Evolutionary conservation across 768 basidiomycete genomes (phyloP), one percentile per base, ranked within the genome.

Genomic region (Tylopilus vinaceipallidus): DNA sequence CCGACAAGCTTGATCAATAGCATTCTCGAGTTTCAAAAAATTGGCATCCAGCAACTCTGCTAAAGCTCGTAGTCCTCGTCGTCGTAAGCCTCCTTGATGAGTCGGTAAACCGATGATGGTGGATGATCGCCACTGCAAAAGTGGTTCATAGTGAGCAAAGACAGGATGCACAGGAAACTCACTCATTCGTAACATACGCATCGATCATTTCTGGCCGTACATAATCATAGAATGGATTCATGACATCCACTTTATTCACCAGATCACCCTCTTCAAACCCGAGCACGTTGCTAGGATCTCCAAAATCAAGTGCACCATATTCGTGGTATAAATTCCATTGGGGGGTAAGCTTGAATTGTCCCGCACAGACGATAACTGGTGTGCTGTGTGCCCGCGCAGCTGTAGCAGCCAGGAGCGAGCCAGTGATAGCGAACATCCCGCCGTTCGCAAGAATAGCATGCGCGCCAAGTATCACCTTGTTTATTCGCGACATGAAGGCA

Each of bases 371-470:
- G 32, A 95, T 89, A 37, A 98, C 88, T 0, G 93, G 93, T 17
- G 91, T 94, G 60, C 87, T 83, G 71, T 97, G 93, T 24, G 85
- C 88, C 49, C 83, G 83, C 30, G 95, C 95, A 41, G 94, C 93
- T 20, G 87, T 82, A 4, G 90, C 91, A 2, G 86, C 90, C 36
- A 94, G 75, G 16, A 93, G 77, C 2, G 91, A 88, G 17, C 95
- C 95, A 1, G 88, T 80, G 37, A 90, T 80, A 14, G 91, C 88
- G 67, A 95, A 94, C 80, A 98, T 87, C 13, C 95, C 94, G 13
- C 97, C 97, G 62, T 98, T 95, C 22, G 95, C 95, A 42, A 97
- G 84, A 60, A 98, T 88, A n/a, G 89, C 85, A 68, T 98, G 95
- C 11, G 94, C 88, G 24, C 94, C 92, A 39, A 99, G 78, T 50